Evolutionary conservation across 2,329 filamentous ascomycete species (phyloP).

Genomic region (Hypoxylon sp.): DNA sequence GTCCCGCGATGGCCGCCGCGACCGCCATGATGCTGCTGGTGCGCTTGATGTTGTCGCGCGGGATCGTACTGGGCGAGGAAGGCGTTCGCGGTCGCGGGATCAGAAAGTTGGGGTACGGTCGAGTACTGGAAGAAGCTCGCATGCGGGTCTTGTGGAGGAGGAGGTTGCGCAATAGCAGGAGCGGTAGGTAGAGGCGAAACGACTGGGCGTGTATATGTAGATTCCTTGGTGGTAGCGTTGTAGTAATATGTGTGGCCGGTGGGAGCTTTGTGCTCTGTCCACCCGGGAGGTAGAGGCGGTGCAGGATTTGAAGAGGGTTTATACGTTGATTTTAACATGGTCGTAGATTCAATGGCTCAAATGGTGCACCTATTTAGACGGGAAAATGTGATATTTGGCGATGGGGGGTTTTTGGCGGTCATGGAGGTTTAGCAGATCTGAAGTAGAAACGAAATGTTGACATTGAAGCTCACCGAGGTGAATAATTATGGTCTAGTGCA

Average conservation of each 20-base stretch:
- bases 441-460: background rate
- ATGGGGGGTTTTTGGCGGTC: background rate
- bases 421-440: background rate
- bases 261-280: conserved; percentile 94
- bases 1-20: conserved; percentile 64
- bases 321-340: conserved; percentile 85
- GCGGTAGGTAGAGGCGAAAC: conserved; percentile 42
- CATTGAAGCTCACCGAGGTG: conserved; percentile 10
- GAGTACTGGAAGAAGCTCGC: conserved; percentile 62
- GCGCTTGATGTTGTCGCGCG: conserved; percentile 57
- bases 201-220: conserved; percentile 86
- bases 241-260: conserved; percentile 92
- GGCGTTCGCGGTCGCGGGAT: conserved; percentile 72
- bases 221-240: conserved; percentile 84
- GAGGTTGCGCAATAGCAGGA: conserved; percentile 21
- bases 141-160: conserved; percentile 50
- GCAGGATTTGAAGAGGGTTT: conserved; percentile 66
- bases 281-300: conserved; percentile 80
- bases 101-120: conserved; percentile 63
- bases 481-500: background rate
- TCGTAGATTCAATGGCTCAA: background rate
- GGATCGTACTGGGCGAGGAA: conserved; percentile 70
- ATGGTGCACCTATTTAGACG: too few relatives aligned
- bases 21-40: conserved; percentile 56
- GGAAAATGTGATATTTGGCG: background rate